phyloP scores from a whole-genome alignment of 805 yeast genomes.

The Ogataea corticis region DNA sequence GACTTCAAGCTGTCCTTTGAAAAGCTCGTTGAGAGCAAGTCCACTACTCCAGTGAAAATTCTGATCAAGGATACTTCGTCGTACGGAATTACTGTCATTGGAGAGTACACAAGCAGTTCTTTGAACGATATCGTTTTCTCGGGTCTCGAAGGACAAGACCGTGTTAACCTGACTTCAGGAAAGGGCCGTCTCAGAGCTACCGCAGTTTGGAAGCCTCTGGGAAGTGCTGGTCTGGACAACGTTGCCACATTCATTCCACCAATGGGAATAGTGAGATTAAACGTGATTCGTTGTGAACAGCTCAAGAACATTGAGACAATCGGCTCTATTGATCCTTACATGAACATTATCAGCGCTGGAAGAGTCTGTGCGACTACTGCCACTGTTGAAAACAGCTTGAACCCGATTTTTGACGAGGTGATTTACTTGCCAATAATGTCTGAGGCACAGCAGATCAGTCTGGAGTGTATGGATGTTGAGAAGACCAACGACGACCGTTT shows the following conservation, averaged over 20 bases:
- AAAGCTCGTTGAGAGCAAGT: conserved; percentile 59
- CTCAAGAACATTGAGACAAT: conserved; percentile 60
- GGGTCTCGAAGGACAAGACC: conserved; percentile 48
- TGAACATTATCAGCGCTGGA: conserved; percentile 58
- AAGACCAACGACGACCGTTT: conserved; percentile 58
- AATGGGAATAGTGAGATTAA: conserved; percentile 65
- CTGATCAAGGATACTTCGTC: conserved; percentile 62
- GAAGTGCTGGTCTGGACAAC: conserved; percentile 48
- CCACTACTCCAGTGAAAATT: conserved; percentile 54
- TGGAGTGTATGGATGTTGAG: conserved; percentile 70
- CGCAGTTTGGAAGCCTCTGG: conserved; percentile 72
- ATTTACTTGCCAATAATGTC: conserved; percentile 61
- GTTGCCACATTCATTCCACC: conserved; percentile 51
- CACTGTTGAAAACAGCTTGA: conserved; percentile 50
- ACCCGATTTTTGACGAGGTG: conserved; percentile 62
- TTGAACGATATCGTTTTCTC: conserved; percentile 57
- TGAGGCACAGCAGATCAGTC: conserved; percentile 55
- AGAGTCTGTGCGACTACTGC: conserved; percentile 55
- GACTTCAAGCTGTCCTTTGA: conserved; percentile 67
- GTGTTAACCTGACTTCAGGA: conserved; percentile 49
- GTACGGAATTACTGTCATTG: conserved; percentile 49
- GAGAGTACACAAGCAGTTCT: conserved; percentile 49
- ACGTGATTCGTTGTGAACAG: conserved; percentile 53
- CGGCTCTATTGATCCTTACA: conserved; percentile 78
- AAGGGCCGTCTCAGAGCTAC: conserved; percentile 54